These are phyloP conservation scores for Camelina laxa DNA, from an alignment of 345 rosid species.

Conservation along the genomic window DNA sequence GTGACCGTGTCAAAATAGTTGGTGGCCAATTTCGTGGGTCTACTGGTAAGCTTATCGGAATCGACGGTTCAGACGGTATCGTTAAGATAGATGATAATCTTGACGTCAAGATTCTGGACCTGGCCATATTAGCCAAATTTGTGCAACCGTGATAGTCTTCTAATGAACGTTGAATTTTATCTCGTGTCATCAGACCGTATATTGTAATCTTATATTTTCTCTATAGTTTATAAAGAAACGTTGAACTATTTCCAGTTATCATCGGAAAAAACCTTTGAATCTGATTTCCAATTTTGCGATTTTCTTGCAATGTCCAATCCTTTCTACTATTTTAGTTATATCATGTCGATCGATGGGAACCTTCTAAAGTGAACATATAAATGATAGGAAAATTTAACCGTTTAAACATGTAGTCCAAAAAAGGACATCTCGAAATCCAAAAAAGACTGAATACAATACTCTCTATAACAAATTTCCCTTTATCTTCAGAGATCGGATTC, in stretches of 20 bases:
- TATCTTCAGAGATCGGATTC: too few relatives aligned
- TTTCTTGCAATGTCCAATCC: neutral
- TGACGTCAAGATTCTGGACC: conserved; percentile 87
- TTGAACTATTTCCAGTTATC: neutral
- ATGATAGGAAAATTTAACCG: neutral
- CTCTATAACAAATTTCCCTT: too few relatives aligned
- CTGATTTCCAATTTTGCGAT: neutral
- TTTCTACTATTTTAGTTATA: neutral
- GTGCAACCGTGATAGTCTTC: conserved; percentile 31
- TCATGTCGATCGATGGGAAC: neutral
- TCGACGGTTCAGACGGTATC: conserved; percentile 88
- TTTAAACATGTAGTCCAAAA: too few relatives aligned
- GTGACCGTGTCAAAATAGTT: conserved; percentile 83
- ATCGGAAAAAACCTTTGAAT: neutral
- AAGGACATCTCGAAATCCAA: too few relatives aligned
- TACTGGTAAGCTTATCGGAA: conserved; percentile 88
- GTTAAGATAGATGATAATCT: conserved; percentile 84
- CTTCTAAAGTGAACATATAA: neutral
- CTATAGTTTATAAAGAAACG: conserved; percentile 24
- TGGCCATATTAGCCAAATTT: conserved; percentile 76
- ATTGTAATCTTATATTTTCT: conserved; percentile 11
- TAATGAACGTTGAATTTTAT: neutral
- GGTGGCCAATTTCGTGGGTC: conserved; percentile 85
- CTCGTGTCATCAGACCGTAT: conserved; percentile 12
- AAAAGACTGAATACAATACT: too few relatives aligned